Evolutionary conservation across 306 rosid genomes (phyloP).

Genomic region (Crataegus laevigata): DNA sequence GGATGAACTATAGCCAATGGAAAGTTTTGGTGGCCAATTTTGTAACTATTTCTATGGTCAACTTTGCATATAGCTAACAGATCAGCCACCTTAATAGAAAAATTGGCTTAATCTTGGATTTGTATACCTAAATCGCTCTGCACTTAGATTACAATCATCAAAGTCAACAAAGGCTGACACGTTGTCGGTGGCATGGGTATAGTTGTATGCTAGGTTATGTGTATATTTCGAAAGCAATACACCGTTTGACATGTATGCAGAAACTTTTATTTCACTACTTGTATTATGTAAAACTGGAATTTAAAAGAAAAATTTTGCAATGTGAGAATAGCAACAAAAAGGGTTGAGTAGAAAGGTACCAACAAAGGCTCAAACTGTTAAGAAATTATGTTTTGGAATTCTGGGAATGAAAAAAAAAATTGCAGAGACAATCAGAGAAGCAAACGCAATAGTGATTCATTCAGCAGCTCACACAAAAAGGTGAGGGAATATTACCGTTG

Average conservation of each 20-base stretch:
- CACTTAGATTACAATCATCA: neutral
- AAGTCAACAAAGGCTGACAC: neutral
- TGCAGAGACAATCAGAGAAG: no score
- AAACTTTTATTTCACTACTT: no score
- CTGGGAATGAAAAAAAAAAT: no score
- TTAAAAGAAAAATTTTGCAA: neutral
- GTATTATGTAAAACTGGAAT: neutral
- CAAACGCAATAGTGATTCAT: no score
- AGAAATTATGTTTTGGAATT: no score
- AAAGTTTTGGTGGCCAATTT: neutral
- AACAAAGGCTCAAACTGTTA: neutral
- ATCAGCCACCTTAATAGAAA: neutral
- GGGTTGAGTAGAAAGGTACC: neutral
- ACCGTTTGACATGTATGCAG: no score
- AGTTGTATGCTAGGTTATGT: no score
- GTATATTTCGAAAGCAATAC: no score
- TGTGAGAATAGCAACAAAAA: neutral
- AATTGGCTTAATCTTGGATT: neutral
- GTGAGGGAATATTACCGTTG: no score
- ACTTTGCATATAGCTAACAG: neutral
- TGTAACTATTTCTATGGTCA: neutral
- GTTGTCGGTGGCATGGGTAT: no score
- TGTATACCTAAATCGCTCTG: neutral
- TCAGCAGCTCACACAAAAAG: no score
- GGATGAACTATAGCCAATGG: neutral